Percentiles rank a stretch among this genome's conserved stretches.
Evolutionary conservation across 2,329 filamentous ascomycete genomes (phyloP).

Genomic region (Emericellopsis cladophorae): DNA sequence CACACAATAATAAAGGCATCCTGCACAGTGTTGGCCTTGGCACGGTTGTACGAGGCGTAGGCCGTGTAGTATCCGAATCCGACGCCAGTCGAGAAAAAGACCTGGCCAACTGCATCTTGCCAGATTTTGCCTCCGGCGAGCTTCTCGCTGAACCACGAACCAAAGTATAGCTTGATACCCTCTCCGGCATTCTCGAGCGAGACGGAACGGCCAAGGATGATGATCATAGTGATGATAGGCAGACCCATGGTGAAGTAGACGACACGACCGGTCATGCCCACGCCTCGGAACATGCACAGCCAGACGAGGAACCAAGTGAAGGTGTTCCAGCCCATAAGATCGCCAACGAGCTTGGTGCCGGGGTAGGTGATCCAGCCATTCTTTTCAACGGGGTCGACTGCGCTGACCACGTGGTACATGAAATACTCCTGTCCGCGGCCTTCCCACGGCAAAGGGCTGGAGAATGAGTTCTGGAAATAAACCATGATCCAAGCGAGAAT

Average conservation of each 20-base stretch:
- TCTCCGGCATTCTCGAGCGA: slow-evolving; percentile 37
- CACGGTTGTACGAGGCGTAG: slow-evolving; percentile 45
- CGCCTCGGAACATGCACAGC: slow-evolving; percentile 43
- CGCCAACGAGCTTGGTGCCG: slow-evolving; percentile 28
- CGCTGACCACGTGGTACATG: not conserved
- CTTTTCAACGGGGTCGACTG: not conserved
- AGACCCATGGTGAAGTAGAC: slow-evolving; percentile 45
- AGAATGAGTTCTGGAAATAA: slow-evolving; percentile 39
- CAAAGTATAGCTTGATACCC: slow-evolving; percentile 28
- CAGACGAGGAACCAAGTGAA: slow-evolving; percentile 45
- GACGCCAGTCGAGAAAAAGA: slow-evolving; percentile 42
- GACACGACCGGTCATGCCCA: slow-evolving; percentile 39
- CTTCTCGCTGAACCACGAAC: slow-evolving; percentile 25
- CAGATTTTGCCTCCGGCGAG: slow-evolving; percentile 24
- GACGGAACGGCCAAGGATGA: slow-evolving; percentile 33
- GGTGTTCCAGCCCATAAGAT: slow-evolving; percentile 39
- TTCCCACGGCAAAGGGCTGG: slow-evolving; percentile 37
- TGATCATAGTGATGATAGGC: slow-evolving; percentile 37
- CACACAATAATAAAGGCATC: slow-evolving; percentile 41
- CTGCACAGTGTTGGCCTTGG: slow-evolving; percentile 44
- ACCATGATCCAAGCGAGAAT: slow-evolving; percentile 42
- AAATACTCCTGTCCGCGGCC: slow-evolving; percentile 5
- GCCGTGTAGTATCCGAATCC: slow-evolving; percentile 46
- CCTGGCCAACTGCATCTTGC: slow-evolving; percentile 38
- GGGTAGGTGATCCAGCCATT: slow-evolving; percentile 18